Conservation (phyloP, 176 grass and related monocot species). For the Calamus simplicifolius region DNA sequence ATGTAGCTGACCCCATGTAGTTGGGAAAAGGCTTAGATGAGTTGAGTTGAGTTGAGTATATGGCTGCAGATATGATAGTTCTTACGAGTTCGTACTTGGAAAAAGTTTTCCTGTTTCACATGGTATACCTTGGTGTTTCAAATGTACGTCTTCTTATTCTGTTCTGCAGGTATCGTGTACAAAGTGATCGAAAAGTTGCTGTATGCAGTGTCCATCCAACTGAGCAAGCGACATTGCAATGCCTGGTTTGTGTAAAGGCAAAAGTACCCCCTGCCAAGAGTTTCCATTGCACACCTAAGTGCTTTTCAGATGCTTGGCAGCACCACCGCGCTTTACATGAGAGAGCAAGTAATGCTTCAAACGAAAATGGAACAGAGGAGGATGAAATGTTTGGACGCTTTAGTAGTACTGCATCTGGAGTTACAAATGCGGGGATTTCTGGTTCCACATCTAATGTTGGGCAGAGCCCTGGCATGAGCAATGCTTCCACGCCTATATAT, state of each 20-base stretch:
- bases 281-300: conserved; percentile 88
- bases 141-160: conserved; percentile 12
- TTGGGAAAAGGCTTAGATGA: too few relatives aligned
- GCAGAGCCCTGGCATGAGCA: conserved; percentile 47
- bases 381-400: conserved; percentile 88
- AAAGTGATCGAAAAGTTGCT: conserved; percentile 67
- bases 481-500: conserved; percentile 18
- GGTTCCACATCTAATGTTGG: conserved; percentile 44
- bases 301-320: conserved; percentile 94
- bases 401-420: conserved; percentile 38
- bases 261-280: conserved; percentile 94
- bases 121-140: too few relatives aligned
- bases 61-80: too few relatives aligned
- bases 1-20: too few relatives aligned
- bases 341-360: conserved; percentile 59
- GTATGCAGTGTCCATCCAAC: conserved; percentile 90
- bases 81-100: too few relatives aligned
- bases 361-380: conserved; percentile 91
- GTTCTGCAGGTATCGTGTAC: conserved; percentile 82
- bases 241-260: conserved; percentile 86
- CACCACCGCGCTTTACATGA: conserved; percentile 93
- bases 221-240: conserved; percentile 91
- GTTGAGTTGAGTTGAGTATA: too few relatives aligned
- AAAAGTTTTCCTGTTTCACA: too few relatives aligned
- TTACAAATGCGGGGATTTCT: conserved; percentile 35